Evolutionary conservation across 148 eudicot genomes (phyloP), one percentile per base, ranked within the genome.

Genomic region (Mesembryanthemum crystallinum): DNA sequence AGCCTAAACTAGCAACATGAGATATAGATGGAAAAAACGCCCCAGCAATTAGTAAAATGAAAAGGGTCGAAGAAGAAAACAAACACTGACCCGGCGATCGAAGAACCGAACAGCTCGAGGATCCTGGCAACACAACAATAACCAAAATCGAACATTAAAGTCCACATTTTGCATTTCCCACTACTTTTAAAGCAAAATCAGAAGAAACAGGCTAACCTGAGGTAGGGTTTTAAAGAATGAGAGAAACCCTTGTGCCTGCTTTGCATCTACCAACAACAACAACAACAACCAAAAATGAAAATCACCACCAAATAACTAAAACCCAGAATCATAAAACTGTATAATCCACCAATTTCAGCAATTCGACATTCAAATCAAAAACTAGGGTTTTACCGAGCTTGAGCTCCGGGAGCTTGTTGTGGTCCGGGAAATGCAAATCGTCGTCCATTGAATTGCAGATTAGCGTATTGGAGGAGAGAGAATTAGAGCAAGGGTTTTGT

Each of bases 201-300:
- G 4, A 49, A 14, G 20, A n/a, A 25, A 21, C 64, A 54, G 23
- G 57, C 87, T 86, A 80, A 95, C 99, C 79, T 63, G 79, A 52
- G 92, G 85, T 67, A 90, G 87, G 76, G 86, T 90, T 85, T 86
- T 92, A 85, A 88, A 92, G 87, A 95, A 95, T 24, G 94, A 88
- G 29, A 95, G 88, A 84, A 95, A 95, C 79, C 99, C 97, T 84
- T 92, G 97, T 24, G 99, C 97, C 86, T 95, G 99, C 78, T 81
- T 92, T 64, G 92, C 91, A 87, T 95, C 99, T 95, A 71, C 59
- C 13, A 17, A 32, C 49, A 24, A 68, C 28, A 27, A 29, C 69
- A 28, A 35, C 13, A 17, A 32, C 49, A 24, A 68, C 28, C 23
- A 29, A 72, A 28, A 35, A 35, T 66, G 11, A 42, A 61, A 75